phyloP scores from a whole-genome alignment of 345 rosid species.

The Lepidium sativum region DNA sequence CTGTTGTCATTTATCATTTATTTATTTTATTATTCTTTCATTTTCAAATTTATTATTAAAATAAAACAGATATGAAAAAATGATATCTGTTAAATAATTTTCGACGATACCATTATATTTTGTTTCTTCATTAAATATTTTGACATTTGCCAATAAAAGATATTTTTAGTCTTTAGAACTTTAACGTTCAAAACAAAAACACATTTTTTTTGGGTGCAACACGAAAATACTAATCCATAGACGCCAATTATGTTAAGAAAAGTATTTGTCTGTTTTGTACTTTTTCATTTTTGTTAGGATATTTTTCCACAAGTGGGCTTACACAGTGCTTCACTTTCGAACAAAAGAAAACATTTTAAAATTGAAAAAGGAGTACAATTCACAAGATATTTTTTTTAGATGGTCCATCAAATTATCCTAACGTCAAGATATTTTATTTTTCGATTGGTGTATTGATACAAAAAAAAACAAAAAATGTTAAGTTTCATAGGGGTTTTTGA shows the following conservation, averaged over 20 bases:
- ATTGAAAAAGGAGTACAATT: background rate
- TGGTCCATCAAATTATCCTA: background rate
- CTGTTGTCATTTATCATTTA: background rate
- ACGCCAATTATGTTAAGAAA: background rate
- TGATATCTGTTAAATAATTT: too few species aligned
- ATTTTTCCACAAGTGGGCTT: background rate
- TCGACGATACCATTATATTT: too few species aligned
- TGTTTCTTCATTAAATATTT: background rate
- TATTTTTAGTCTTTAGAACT: background rate
- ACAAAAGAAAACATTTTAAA: background rate
- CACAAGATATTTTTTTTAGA: background rate
- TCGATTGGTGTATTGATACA: background rate
- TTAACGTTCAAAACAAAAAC: background rate
- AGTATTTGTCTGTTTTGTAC: background rate
- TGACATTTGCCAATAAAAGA: background rate
- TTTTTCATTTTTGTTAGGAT: background rate
- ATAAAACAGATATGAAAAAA: too few species aligned
- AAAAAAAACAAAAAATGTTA: too few species aligned
- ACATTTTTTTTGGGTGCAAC: too few species aligned
- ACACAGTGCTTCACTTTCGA: background rate
- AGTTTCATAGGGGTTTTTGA: too few species aligned
- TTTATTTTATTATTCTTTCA: background rate
- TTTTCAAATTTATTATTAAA: background rate
- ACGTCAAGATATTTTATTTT: background rate
- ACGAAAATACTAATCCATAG: background rate